A percentile compares a stretch with the other conserved stretches of the same genome.
Evolutionary conservation across 163 green algal species (phyloP).

Genomic region (Scenedesmus sp.): DNA sequence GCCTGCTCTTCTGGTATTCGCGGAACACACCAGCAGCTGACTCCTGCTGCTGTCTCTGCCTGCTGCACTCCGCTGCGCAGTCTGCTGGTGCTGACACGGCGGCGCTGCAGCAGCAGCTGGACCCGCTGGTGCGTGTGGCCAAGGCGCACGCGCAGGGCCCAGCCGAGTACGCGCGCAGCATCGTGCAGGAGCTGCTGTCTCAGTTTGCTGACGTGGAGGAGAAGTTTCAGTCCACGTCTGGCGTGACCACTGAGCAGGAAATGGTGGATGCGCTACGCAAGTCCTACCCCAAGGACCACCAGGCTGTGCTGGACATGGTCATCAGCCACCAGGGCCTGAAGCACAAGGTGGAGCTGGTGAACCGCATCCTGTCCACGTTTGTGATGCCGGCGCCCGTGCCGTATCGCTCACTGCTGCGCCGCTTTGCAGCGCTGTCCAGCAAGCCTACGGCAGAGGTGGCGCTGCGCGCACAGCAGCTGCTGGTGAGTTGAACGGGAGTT

Average conservation of each 20-base stretch:
- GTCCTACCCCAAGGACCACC: conserved; percentile 61
- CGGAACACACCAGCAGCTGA: neutral
- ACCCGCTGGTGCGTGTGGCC: conserved; percentile 76
- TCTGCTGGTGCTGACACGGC: conserved; percentile 58
- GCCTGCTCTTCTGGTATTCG: too few species aligned
- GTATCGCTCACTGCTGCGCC: conserved; percentile 85
- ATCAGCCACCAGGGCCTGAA: conserved; percentile 83
- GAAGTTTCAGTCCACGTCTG: conserved; percentile 72
- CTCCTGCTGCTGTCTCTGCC: neutral
- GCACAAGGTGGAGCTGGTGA: conserved; percentile 80
- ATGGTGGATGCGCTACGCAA: conserved; percentile 84
- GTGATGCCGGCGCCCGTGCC: conserved; percentile 82
- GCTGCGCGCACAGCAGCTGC: conserved; percentile 65
- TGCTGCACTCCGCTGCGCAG: conserved; percentile 11
- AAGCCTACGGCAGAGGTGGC: conserved; percentile 61
- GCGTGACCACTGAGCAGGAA: conserved; percentile 81
- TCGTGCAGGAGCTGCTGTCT: conserved; percentile 68
- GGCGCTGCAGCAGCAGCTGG: conserved; percentile 65
- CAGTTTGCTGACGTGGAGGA: conserved; percentile 86
- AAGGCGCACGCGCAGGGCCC: conserved; percentile 73
- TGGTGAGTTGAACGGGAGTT: conserved; percentile 52
- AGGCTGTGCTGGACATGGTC: conserved; percentile 74
- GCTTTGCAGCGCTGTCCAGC: conserved; percentile 79
- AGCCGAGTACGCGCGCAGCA: conserved; percentile 68
- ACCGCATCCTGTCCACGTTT: conserved; percentile 78